phyloP scores from a whole-genome alignment of 2,329 filamentous ascomycete genomes.

The Talaromyces rugulosus region DNA sequence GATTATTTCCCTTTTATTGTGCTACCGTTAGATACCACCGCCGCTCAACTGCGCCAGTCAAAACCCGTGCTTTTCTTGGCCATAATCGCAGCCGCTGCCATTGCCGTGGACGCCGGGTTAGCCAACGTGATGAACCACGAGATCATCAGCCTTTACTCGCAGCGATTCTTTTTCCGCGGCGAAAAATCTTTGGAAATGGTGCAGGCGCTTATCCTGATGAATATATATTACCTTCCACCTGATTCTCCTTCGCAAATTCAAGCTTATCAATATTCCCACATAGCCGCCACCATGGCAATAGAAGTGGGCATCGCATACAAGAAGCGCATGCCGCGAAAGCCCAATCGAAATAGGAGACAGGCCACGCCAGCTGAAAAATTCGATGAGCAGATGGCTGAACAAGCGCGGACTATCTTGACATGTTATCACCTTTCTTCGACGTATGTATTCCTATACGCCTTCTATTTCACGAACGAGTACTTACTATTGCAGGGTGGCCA shows the following conservation, averaged over 20 bases:
- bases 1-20: slow-evolving; percentile 28
- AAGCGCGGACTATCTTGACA: slow-evolving; percentile 28
- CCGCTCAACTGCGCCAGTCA: slow-evolving; percentile 25
- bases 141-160: slow-evolving; percentile 46
- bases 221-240: slow-evolving; percentile 49
- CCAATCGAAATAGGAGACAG: slow-evolving; percentile 13
- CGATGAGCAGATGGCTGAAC: slow-evolving; percentile 30
- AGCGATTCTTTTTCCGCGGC: slow-evolving; percentile 45
- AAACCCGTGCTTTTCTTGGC: slow-evolving; percentile 68
- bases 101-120: slow-evolving; percentile 46
- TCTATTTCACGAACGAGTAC: not conserved
- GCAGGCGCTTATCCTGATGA: slow-evolving; percentile 47
- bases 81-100: slow-evolving; percentile 62
- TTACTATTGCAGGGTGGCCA: slow-evolving; percentile 25
- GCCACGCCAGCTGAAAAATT: slow-evolving; percentile 9
- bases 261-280: slow-evolving; percentile 50
- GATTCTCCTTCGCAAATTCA: slow-evolving; percentile 46
- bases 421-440: slow-evolving; percentile 33
- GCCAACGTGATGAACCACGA: slow-evolving; percentile 46
- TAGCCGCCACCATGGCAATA: slow-evolving; percentile 49
- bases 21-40: slow-evolving; percentile 25
- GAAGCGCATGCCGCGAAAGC: slow-evolving; percentile 21
- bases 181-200: slow-evolving; percentile 51
- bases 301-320: slow-evolving; percentile 39
- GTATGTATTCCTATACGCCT: slow-evolving; percentile 15